Percentiles rank a stretch among this genome's conserved stretches.
Conservation (phyloP, 208 protist genomes). For the Wallacemonas sp. region DNA sequence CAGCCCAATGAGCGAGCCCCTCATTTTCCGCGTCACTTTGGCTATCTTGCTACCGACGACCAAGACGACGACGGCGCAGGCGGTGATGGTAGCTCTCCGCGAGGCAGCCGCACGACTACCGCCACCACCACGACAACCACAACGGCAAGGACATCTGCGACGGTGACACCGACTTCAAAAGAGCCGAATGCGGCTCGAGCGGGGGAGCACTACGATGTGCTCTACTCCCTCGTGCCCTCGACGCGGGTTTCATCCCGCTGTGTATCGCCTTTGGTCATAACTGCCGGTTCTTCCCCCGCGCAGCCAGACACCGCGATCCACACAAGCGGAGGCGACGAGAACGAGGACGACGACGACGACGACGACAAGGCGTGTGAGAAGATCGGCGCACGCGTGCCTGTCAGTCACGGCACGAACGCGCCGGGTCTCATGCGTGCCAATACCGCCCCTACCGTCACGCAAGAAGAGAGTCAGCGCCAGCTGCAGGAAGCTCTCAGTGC, state of each 20-base stretch:
- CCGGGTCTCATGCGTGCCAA: neutral
- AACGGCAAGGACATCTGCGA: neutral
- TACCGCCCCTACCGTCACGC: neutral
- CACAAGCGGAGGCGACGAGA: too few species aligned
- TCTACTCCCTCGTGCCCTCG: conserved; percentile 13
- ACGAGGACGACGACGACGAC: too few species aligned
- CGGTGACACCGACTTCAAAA: neutral
- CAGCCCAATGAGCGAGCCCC: neutral
- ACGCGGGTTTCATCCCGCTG: neutral
- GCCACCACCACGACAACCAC: neutral
- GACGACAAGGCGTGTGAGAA: too few species aligned
- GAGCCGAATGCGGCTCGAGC: neutral
- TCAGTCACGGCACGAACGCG: neutral
- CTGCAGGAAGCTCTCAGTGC: neutral
- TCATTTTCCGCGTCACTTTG: conserved; percentile 4
- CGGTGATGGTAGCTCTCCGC: too few species aligned
- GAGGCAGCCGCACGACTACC: too few species aligned
- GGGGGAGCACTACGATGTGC: neutral
- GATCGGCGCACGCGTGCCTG: too few species aligned
- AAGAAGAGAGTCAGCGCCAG: conserved; percentile 11
- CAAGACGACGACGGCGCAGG: neutral
- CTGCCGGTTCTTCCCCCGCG: neutral
- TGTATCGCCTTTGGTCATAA: neutral
- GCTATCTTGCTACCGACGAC: conserved; percentile 4
- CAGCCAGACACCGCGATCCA: neutral